Conservation (phyloP, 176 grass and related monocot species). For the Oryza punctata region DNA sequence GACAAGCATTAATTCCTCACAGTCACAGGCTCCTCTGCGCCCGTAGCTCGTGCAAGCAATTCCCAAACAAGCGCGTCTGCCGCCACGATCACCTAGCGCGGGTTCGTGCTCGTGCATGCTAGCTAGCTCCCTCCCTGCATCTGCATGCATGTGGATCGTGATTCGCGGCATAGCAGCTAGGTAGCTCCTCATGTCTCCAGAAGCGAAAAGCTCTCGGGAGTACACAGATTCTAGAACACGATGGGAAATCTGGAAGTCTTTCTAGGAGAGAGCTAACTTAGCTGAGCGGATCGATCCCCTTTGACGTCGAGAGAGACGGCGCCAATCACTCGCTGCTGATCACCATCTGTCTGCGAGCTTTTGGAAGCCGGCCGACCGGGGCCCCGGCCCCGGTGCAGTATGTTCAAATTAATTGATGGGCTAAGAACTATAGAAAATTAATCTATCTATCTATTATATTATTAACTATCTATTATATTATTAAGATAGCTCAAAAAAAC, state of each 20-base stretch:
- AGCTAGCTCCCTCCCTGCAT: too few relatives aligned
- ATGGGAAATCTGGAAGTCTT: slow-evolving; percentile 30
- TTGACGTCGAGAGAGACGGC: neutral
- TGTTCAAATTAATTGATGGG: too few relatives aligned
- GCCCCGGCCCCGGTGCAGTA: neutral
- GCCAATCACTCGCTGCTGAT: neutral
- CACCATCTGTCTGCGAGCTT: slow-evolving; percentile 5
- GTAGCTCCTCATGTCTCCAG: neutral
- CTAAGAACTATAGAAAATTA: too few relatives aligned
- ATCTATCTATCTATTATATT: too few relatives aligned
- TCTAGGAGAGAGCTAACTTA: slow-evolving; percentile 20
- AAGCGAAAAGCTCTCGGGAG: neutral
- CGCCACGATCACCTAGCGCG: neutral
- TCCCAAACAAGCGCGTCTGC: neutral
- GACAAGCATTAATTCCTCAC: neutral
- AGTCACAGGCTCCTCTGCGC: neutral
- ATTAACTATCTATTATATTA: too few relatives aligned
- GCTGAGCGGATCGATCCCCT: neutral
- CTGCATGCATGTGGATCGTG: neutral
- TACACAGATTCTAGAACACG: slow-evolving; percentile 31
- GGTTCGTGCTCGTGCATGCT: too few relatives aligned
- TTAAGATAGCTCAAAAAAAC: too few relatives aligned
- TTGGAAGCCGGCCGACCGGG: neutral
- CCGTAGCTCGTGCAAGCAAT: neutral
- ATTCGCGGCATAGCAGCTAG: neutral